Evolutionary conservation across 129 eudicot genomes (phyloP).

Genomic region (Saposhnikovia divaricata): DNA sequence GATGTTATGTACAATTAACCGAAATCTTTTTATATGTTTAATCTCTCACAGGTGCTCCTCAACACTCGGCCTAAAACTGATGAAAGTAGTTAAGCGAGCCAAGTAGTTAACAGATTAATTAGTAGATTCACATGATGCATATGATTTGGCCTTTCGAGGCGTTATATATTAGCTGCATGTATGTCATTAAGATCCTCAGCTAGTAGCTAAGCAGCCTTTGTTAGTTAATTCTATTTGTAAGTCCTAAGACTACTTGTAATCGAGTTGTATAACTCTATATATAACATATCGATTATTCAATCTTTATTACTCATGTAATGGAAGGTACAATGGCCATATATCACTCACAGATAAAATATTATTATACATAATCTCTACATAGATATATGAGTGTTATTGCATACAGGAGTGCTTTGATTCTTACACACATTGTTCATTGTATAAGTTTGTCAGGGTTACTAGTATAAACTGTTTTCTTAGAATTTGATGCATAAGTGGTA

Average conservation of each 20-base stretch:
- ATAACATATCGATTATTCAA: neutral
- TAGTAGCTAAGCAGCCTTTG: slow-evolving; percentile 1
- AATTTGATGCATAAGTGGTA: neutral
- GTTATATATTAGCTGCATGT: neutral
- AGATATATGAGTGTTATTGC: neutral
- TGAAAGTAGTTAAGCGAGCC: slow-evolving; percentile 14
- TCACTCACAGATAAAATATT: neutral
- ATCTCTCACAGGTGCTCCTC: slow-evolving; percentile 8
- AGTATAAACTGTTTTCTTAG: neutral
- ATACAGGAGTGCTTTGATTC: neutral
- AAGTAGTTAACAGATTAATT: neutral
- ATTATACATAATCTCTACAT: neutral
- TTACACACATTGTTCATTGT: neutral
- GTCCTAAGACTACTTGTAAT: neutral
- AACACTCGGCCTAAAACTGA: slow-evolving; percentile 21
- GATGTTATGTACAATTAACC: neutral
- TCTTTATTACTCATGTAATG: neutral
- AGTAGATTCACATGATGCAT: neutral
- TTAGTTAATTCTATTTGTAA: neutral
- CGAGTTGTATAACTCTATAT: neutral
- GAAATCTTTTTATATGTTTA: neutral
- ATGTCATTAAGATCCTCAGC: neutral
- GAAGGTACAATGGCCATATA: neutral
- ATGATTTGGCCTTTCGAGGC: neutral
- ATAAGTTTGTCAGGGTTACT: neutral